Base-by-base conservation (phyloP, 2,329 filamentous ascomycete species). In the Didymellaceae sp. region DNA sequence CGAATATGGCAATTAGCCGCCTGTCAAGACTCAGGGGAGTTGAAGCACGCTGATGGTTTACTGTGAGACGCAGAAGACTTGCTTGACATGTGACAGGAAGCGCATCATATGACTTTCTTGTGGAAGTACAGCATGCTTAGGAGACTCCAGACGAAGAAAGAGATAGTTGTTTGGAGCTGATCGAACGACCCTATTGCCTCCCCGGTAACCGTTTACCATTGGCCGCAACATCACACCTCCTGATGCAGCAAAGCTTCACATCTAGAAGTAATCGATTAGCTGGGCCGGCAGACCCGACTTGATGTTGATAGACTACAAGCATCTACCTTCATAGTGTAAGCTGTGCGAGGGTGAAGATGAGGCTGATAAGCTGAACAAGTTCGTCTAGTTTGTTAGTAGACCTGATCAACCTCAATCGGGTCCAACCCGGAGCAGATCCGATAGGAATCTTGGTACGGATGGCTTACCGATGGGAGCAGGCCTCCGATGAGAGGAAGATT, bases 1-100 rank as follows among this genome's bases (percentile, higher is more conserved):
- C 37, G 25, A 20, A 33, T 38, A 20, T 52, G 42, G 47, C 18
- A n/a, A 18, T 16, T 14, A 34, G 28, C 34, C 47, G 35, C 24
- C 28, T 35, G 41, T 40, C 34, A 45, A 38, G 24, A 14, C 24
- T 24, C 22, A 25, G 22, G 17, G 22, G 20, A 38, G 37, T 35
- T 42, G 42, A 37, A 41, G 42, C 32, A 17, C 42, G 20, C 14
- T 18, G 6, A 37, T 25, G 16, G 32, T 45, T 18, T 32, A 40
- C 31, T 18, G 16, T 45, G 39, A n/a, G n/a, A 33, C 33, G 32
- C 33, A 32, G 9, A 28, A n/a, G n/a, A 8, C 14, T 28, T 30
- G 21, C 22, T 21, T 41, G 30, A 17, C 41, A 51, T 35, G 35
- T 45, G 47, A 51, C 16, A 35, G 17, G 16, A 21, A 14, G 8